Evolutionary conservation across 2,329 filamentous ascomycete species (phyloP), one percentile per base, ranked within the genome.

Genomic region (Myotisia sp.): DNA sequence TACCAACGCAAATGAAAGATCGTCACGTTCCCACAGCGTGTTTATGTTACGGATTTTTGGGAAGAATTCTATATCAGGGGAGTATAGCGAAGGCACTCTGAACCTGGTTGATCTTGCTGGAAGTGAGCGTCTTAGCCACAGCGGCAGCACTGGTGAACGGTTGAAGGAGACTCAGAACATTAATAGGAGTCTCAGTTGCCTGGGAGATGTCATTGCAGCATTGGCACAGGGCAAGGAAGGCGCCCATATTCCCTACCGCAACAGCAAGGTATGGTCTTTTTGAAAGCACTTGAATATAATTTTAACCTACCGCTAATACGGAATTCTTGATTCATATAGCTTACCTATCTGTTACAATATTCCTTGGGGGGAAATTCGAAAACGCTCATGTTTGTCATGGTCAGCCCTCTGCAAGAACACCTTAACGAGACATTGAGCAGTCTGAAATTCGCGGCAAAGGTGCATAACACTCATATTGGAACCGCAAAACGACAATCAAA

Each of bases 371-470:
- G 90, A 10, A 94, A 93, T 56, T 90, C 80, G 47, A 92, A 94
- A 62, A 98, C 90, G 1, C 76, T 98, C 48, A 98, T 98, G 90
- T 93, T 98, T 56, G 84, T 95, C 54, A 95, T 95, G 86, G 81
- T 93, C 37, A 90, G 80, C 47, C 90, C 90, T 21, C 64, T 95
- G 39, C 82, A 92, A 62, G 80, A 76, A 4, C 90, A 95, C 62
- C 65, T 94, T 44, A 80, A 79, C 50, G 90, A 98, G 66, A 94
- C 86, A 3, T 65, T 94, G 53, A 93, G 86, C 28, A 94, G 85
- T 66, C 67, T 98, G 57, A 79, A 90, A 50, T 98, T 98, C 58
- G 90, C 90, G 10, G 92, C 83, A 21, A 95, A 93, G 70, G 85
- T 85, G 35, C 51, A 57, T 60, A 92, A 92, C 53, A 92, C 85